A percentile compares a stretch with the other conserved stretches of the same genome.
phyloP scores from a whole-genome alignment of 345 rosid genomes.

The Camelina hispida region DNA sequence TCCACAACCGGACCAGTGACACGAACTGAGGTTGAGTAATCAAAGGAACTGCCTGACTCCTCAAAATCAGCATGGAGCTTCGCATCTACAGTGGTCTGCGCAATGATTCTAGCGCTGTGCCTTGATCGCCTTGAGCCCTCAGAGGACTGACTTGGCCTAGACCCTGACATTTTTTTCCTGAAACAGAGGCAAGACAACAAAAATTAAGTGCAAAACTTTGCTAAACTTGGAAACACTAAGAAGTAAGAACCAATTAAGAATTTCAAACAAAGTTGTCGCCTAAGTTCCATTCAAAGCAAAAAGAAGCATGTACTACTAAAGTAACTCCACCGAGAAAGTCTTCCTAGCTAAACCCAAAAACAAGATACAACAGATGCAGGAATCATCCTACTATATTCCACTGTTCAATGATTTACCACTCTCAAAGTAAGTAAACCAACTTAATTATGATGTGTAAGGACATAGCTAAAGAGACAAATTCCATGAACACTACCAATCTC shows the following conservation, averaged over 20 bases:
- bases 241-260: neutral
- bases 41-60: conserved; percentile 88
- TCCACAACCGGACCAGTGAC: conserved; percentile 49
- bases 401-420: conserved; percentile 23
- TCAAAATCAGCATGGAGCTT: conserved; percentile 91
- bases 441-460: neutral
- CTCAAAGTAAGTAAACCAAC: conserved; percentile 28
- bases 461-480: conserved; percentile 28
- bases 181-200: conserved; percentile 24
- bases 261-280: neutral
- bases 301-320: conserved; percentile 3
- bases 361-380: conserved; percentile 2
- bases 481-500: conserved; percentile 1
- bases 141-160: conserved; percentile 81
- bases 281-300: neutral
- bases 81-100: conserved; percentile 94
- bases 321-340: conserved; percentile 1
- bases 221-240: neutral
- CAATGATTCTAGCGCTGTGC: conserved; percentile 80
- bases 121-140: conserved; percentile 74
- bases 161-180: conserved; percentile 68
- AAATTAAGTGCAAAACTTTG: conserved; percentile 11
- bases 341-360: conserved; percentile 17
- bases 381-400: conserved; percentile 15
- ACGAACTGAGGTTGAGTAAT: conserved; percentile 84